Evolutionary conservation across 352 stramenopile genomes (phyloP), one percentile per base, ranked within the genome.

Genomic region (Globisporangium paddicum): DNA sequence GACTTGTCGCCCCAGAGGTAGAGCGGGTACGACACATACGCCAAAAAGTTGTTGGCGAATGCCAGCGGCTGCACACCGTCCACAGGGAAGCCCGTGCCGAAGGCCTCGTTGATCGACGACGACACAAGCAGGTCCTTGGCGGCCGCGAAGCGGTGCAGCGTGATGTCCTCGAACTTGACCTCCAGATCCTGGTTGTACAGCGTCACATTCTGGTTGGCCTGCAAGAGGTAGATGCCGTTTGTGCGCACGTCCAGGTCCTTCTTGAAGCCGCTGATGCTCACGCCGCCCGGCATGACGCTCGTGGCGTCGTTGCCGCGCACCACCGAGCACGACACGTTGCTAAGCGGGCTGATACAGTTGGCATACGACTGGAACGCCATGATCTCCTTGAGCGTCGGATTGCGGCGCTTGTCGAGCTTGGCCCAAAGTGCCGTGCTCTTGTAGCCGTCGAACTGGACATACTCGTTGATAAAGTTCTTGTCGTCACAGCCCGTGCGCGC

Each of bases 201-300:
- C 46, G 77, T 82, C 19, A 89, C 34, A 65, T 89, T 87, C 67
- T 87, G 77, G 16, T 73, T 66, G 28, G 71, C 77, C 57, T 88
- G 67, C 38, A 52, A 71, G 35, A 88, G 48, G 63, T 83, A 88
- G 55, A 86, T 81, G 62, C 62, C 59, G 50, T 62, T 77, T 38
- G 47, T 59, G 26, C 60, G 48, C n/a, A 78, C 41, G 28, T 69
- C 67, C 2, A 87, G 59, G n/a, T 71, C 55, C 51, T 72, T 58
- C 32, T 70, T 59, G 35, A 87, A 86, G 25, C 79, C 79, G 19
- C 58, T 64, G 40, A 89, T 71, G 52, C 63, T 71, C 30, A 73
- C 74, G n/a, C 75, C 73, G 7, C 67, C 72, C 0, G 79, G 79
- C 7, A 58, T 52, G 37, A 83, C 67, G 46, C 67, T 67, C n/a